Base-by-base conservation (phyloP, 139 green algal genomes). In the Chlamydomonas sp. region DNA sequence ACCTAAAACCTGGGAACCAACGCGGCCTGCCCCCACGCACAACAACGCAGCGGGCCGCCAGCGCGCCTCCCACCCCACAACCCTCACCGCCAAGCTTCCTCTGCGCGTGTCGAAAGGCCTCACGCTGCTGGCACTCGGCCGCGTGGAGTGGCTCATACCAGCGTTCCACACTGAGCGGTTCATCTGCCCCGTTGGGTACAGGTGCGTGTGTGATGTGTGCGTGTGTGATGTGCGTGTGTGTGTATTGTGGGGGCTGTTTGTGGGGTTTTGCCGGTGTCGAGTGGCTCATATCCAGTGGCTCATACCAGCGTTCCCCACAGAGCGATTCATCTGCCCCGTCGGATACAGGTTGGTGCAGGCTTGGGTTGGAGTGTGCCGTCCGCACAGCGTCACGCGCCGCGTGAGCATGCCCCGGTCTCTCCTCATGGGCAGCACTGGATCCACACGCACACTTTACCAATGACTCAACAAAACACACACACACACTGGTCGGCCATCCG, bases 171-270 rank as follows among this genome's bases (percentile, higher is more conserved):
- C 63, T 20, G 82, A 86, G 48, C 80, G 83, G 72, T 69, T 76
- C 73, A 85, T 94, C 50, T 94, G 73, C 50, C 88, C 87, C 2
- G 48, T 86, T 26, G 88, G 88, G n/a, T 94, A 83, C 57, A 59
- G 26, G 22, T 72, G 48, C 26, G 67, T 60, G 36, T 13, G 43
- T 16, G 13, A 26, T 13, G 13, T 54, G 43, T 13, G 16, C 43
- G 43, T 13, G 13, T 54, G 43, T 13, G 13, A 54, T 54, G 43
- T 13, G 13, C 43, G 43, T 16, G 16, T 54, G 43, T 13, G 43
- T 16, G 43, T 16, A 54, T 54, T 13, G 43, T 13, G 43, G 16
- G 13, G 43, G 13, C 43, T 54, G 43, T 13, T 54, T 54, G 16
- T 26, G 43, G 13, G 43, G 43, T 10, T 64, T 10, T 64, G 54